Conservation (phyloP, 345 rosid species). For the Rhodamnia rubescens region DNA sequence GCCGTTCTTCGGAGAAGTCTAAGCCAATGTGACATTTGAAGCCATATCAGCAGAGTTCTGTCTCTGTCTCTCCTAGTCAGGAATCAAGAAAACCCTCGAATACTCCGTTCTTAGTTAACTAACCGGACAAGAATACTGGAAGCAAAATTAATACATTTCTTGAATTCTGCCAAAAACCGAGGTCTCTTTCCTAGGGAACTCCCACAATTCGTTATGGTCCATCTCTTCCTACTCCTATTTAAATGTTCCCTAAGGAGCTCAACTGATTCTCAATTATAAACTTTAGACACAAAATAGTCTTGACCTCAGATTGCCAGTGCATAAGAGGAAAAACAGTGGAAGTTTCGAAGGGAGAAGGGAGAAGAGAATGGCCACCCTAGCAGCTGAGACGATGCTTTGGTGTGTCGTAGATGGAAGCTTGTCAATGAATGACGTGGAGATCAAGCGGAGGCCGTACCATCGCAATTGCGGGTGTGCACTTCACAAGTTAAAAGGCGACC, state of each 20-base stretch:
- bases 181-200: neutral
- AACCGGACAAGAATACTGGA: neutral
- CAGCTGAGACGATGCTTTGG: neutral
- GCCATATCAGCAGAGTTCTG: neutral
- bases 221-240: neutral
- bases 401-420: neutral
- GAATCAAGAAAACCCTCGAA: neutral
- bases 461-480: constrained; percentile 9
- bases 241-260: neutral
- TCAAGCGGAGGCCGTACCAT: constrained; percentile 6
- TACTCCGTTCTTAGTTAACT: neutral
- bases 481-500: neutral
- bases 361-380: neutral
- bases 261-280: neutral
- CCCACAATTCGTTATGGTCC: neutral
- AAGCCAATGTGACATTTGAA: neutral
- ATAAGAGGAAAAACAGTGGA: neutral
- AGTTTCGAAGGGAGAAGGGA: neutral
- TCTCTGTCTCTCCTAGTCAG: neutral
- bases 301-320: neutral
- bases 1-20: neutral
- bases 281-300: neutral
- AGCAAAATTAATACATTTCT: neutral
- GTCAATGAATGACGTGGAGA: neutral
- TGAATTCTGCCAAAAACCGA: neutral